These are phyloP conservation scores for Berberis vulgaris DNA, from an alignment of 164 flowering plant genomes.

Conservation along the genomic window DNA sequence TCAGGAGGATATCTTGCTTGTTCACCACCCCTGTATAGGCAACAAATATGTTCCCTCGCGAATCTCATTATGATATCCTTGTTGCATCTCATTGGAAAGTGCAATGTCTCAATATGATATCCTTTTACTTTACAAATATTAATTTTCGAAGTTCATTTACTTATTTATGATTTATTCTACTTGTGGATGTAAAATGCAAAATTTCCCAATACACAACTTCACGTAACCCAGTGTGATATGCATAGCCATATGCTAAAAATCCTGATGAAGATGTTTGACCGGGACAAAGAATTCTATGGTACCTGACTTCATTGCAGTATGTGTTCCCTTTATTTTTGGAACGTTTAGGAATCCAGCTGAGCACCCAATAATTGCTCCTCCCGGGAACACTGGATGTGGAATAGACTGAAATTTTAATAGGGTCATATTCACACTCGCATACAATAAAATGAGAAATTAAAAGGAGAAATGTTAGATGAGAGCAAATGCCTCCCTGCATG, in stretches of 20 bases:
- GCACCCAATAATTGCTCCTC: constrained; percentile 98
- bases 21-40: no score
- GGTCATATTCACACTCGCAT: constrained; percentile 33
- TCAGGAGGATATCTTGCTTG: no score
- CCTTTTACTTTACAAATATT: no score
- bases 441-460: neutral
- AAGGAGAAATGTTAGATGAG: neutral
- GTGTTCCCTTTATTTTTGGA: constrained; percentile 94
- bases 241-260: neutral
- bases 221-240: no score
- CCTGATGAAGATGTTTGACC: neutral
- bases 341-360: constrained; percentile 97
- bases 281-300: constrained; percentile 1
- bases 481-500: neutral
- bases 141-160: no score
- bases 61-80: no score
- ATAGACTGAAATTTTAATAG: constrained; percentile 83
- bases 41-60: no score
- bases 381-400: constrained; percentile 96
- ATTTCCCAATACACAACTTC: no score
- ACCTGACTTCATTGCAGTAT: constrained; percentile 99
- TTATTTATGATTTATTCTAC: no score
- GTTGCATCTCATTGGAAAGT: no score
- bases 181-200: no score
- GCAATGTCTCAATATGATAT: no score